phyloP scores from a whole-genome alignment of 768 basidiomycete genomes.

The Kwoniella botswanensis region DNA sequence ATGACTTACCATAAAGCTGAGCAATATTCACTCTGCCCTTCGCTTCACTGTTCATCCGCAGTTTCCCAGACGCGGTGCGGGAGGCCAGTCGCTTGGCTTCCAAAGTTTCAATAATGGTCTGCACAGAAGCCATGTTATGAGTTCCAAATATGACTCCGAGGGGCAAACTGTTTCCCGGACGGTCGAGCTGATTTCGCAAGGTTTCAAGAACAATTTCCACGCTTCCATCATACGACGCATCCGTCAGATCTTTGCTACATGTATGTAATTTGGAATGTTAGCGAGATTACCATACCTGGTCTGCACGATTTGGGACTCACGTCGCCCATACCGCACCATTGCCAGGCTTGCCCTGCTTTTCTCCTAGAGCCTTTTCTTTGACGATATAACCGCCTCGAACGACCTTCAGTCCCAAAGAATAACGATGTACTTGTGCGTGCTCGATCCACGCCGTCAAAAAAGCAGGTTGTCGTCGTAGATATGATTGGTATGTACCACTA shows the following conservation, averaged over 20 bases:
- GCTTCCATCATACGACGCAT: conserved; percentile 71
- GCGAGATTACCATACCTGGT: not conserved
- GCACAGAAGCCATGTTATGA: conserved; percentile 65
- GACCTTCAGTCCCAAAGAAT: conserved; percentile 81
- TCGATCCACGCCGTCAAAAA: conserved; percentile 69
- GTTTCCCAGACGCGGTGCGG: not conserved
- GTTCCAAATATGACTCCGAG: conserved; percentile 80
- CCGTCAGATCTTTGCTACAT: conserved; percentile 61
- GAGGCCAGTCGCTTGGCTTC: conserved; percentile 5
- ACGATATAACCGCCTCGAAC: conserved; percentile 88
- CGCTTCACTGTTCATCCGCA: conserved; percentile 1
- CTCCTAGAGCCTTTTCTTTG: conserved; percentile 62
- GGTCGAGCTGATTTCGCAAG: conserved; percentile 61
- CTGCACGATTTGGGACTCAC: conserved; percentile 14
- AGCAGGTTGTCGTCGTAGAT: conserved; percentile 72
- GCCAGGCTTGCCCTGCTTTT: conserved; percentile 28
- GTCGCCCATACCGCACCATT: conserved; percentile 34
- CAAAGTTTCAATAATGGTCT: not conserved
- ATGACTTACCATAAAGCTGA: conserved; percentile 14
- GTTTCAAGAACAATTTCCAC: conserved; percentile 42
- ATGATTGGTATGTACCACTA: conserved; percentile 85
- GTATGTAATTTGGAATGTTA: not conserved
- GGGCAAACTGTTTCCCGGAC: conserved; percentile 23
- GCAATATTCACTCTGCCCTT: conserved; percentile 7
- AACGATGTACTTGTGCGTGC: conserved; percentile 69